A percentile compares a stretch with the other conserved stretches of the same genome.
Conservation (phyloP, 805 yeast species). For the Tetrapisispora namnaoensis region DNA sequence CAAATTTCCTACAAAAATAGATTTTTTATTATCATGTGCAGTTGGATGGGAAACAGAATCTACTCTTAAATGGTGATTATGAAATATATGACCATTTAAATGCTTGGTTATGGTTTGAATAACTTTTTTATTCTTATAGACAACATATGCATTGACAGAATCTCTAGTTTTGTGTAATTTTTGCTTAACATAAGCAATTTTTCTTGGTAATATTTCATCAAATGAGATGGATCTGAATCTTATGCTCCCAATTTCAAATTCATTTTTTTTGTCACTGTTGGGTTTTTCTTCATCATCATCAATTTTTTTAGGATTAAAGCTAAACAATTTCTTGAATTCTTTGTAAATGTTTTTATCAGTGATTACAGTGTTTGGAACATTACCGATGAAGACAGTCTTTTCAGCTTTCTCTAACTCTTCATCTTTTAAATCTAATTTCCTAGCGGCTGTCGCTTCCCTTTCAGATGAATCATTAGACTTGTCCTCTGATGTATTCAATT, state of each 20-base stretch:
- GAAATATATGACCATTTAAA: conserved; percentile 58
- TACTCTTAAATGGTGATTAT: conserved; percentile 71
- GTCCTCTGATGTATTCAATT: conserved; percentile 5
- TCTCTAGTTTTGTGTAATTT: conserved; percentile 69
- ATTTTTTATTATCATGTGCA: conserved; percentile 70
- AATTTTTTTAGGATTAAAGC: conserved; percentile 9
- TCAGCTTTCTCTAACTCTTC: conserved; percentile 75
- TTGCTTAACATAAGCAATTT: conserved; percentile 78
- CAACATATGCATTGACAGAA: conserved; percentile 81
- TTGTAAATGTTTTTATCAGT: conserved; percentile 52
- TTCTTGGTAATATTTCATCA: conserved; percentile 79
- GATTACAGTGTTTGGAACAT: conserved; percentile 57
- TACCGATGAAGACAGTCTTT: conserved; percentile 81
- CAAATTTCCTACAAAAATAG: conserved; percentile 86
- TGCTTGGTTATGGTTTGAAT: conserved; percentile 31
- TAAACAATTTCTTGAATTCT: conserved; percentile 55
- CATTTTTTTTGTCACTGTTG: conserved; percentile 8
- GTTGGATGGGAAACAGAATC: conserved; percentile 92
- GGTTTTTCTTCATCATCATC: conserved; percentile 7
- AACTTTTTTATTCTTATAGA: conserved; percentile 48
- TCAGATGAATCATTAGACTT: conserved; percentile 18
- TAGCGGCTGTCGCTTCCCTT: conserved; percentile 15
- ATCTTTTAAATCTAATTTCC: conserved; percentile 50
- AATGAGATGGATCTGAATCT: conserved; percentile 91
- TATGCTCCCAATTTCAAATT: conserved; percentile 49